A percentile compares a stretch with the other conserved stretches of the same genome.
phyloP scores from a whole-genome alignment of 2,329 filamentous ascomycete species.

The Trichothecium sympodiale region DNA sequence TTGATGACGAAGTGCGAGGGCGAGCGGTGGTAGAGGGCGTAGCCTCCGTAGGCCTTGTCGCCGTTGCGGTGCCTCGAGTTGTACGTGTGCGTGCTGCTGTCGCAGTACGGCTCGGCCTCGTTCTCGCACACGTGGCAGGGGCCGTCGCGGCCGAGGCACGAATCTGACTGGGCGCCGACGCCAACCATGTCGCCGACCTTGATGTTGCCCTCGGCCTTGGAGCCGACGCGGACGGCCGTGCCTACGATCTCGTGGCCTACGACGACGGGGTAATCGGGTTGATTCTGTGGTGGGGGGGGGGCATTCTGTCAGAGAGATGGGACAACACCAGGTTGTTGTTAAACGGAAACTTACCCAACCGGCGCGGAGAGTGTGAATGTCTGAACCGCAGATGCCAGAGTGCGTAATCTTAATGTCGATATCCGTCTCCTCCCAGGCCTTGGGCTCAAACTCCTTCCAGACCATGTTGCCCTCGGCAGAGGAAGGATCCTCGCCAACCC shows the following conservation, averaged over 20 bases:
- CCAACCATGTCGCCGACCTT: conserved; percentile 52
- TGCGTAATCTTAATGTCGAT: conserved; percentile 55
- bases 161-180: conserved; percentile 47
- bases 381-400: conserved; percentile 55
- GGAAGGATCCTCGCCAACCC: conserved; percentile 25
- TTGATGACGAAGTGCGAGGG: conserved; percentile 36
- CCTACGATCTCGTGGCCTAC: conserved; percentile 59
- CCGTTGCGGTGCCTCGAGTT: conserved; percentile 21
- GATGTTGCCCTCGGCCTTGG: conserved; percentile 32
- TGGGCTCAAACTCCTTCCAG: conserved; percentile 47
- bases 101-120: conserved; percentile 30
- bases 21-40: conserved; percentile 25
- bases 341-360: conserved; percentile 32
- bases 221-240: conserved; percentile 41
- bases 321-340: too few relatives aligned
- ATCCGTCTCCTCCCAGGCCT: conserved; percentile 55
- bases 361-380: conserved; percentile 46
- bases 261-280: conserved; percentile 30
- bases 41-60: conserved; percentile 25
- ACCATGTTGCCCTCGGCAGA: conserved; percentile 37
- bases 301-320: too few relatives aligned
- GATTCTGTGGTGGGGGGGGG: too few relatives aligned
- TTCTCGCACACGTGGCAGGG: conserved; percentile 26
- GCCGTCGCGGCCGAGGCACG: conserved; percentile 33
- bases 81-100: conserved; percentile 36